Evolutionary conservation across 345 rosid species (phyloP), one percentile per base, ranked within the genome.

Genomic region (Brassica carinata): DNA sequence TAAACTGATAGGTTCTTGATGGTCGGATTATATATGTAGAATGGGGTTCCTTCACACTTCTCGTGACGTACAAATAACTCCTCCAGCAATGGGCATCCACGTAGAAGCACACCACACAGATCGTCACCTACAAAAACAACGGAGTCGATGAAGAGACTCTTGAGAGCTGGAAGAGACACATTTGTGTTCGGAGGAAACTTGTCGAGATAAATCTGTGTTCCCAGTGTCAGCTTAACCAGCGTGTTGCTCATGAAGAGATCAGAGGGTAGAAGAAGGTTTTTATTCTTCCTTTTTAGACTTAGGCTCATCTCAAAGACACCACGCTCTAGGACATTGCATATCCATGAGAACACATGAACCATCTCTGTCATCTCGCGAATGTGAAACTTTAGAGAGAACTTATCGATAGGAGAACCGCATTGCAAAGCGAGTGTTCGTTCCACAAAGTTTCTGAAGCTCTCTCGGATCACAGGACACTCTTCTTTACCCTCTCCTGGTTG

Each of bases 211-310:
- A 69, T 4, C 1, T 13, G 1, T 58, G 74, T 68, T 15, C 62
- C 74, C n/a, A 77, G 8, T 10, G 80, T 10, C 30, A 69, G 68
- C 68, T 59, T 77, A 29, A 77, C 80, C 8, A 77, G 68, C 3
- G 68, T 58, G 19, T 59, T 68, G 80, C 74, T 5, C 34, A 1
- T 8, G 1, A 17, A 40, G 19, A 77, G 48, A 61, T 58, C 33
- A 6, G 31, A 10, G 13, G 79, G 67, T 29, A 67, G 43, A 27
- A 0, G 9, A 5, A 2, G 2, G 8, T 0, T 1, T 7, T 7
- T 8, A 53, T 23, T 0, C 13, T 6, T 1, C 1, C 1, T 8
- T 13, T 19, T 33, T 5, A 76, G 0, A 26, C 38, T 0, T 36
- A 68, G 4, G 30, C 40, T 27, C 30, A 68, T 0, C 11, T 68